Percentiles rank a stretch among this genome's conserved stretches.
phyloP scores from a whole-genome alignment of 805 yeast genomes.

The Yamadazyma ubonensis region DNA sequence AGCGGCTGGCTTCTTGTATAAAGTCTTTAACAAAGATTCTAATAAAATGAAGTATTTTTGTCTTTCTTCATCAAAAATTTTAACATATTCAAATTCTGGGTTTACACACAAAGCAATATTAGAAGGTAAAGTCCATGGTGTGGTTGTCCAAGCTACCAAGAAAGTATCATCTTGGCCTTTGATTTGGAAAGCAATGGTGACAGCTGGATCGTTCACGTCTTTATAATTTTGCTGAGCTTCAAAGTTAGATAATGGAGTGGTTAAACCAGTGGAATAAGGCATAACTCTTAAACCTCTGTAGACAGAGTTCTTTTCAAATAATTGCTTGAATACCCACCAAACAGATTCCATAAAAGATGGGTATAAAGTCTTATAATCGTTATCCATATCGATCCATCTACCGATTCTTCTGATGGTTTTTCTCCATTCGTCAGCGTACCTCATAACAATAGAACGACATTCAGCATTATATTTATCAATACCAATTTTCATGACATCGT shows the following conservation, averaged over 20 bases:
- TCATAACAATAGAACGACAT: conserved; percentile 96
- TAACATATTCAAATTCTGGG: conserved; percentile 87
- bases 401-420: conserved; percentile 90
- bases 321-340: conserved; percentile 97
- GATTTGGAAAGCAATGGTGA: conserved; percentile 84
- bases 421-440: conserved; percentile 95
- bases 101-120: conserved; percentile 90
- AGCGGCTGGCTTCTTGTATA: conserved; percentile 92
- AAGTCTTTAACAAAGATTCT: conserved; percentile 75
- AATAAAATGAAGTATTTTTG: conserved; percentile 78
- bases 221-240: conserved; percentile 99
- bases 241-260: conserved; percentile 94
- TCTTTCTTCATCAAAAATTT: conserved; percentile 85
- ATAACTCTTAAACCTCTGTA: conserved; percentile 95
- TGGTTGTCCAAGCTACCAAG: conserved; percentile 98
- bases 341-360: conserved; percentile 97
- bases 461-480: conserved; percentile 91
- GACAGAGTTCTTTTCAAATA: conserved; percentile 81
- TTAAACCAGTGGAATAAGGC: conserved; percentile 98
- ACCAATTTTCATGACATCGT: conserved; percentile 92
- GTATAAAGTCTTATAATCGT: conserved; percentile 95
- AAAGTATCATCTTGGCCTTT: conserved; percentile 76
- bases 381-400: conserved; percentile 99
- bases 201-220: conserved; percentile 96
- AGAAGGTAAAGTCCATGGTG: conserved; percentile 99